phyloP scores from a whole-genome alignment of 148 eudicot species.

The Vaccinium macrocarpon region DNA sequence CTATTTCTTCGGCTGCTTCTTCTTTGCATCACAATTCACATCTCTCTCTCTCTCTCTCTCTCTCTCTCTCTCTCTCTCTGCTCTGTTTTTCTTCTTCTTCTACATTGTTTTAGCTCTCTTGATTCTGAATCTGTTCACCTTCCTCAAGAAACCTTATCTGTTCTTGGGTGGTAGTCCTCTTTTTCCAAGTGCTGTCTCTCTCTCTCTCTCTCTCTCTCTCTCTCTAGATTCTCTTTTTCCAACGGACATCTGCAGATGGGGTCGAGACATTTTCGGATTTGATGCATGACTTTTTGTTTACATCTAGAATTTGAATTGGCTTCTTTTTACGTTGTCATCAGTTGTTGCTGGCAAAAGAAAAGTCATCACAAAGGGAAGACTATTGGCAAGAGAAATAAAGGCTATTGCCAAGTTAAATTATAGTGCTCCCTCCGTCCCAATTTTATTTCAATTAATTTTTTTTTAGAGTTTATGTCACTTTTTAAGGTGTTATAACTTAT shows the following conservation, averaged over 20 bases:
- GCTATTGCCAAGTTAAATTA: background rate
- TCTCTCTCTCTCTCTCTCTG: background rate
- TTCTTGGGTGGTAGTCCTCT: background rate
- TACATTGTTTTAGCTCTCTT: too few species aligned
- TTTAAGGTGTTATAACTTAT: too few species aligned
- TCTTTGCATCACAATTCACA: conserved; percentile 10
- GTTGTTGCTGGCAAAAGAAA: background rate
- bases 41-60: background rate
- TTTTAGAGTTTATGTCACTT: too few species aligned
- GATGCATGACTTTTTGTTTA: conserved; percentile 8
- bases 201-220: background rate
- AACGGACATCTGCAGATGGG: conserved; percentile 20
- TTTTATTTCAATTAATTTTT: too few species aligned
- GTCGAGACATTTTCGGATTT: background rate
- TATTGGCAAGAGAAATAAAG: background rate
- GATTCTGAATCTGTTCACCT: background rate
- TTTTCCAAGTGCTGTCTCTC: conserved; percentile 1
- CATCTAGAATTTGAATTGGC: conserved; percentile 13
- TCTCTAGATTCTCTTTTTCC: background rate
- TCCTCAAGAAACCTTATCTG: background rate
- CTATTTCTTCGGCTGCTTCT: background rate
- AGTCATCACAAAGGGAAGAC: background rate
- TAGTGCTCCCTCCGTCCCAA: too few species aligned
- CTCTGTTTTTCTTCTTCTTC: too few species aligned
- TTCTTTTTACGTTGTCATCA: background rate